phyloP scores from a whole-genome alignment of 164 flowering plant species.

The Aristolochia fimbriata region DNA sequence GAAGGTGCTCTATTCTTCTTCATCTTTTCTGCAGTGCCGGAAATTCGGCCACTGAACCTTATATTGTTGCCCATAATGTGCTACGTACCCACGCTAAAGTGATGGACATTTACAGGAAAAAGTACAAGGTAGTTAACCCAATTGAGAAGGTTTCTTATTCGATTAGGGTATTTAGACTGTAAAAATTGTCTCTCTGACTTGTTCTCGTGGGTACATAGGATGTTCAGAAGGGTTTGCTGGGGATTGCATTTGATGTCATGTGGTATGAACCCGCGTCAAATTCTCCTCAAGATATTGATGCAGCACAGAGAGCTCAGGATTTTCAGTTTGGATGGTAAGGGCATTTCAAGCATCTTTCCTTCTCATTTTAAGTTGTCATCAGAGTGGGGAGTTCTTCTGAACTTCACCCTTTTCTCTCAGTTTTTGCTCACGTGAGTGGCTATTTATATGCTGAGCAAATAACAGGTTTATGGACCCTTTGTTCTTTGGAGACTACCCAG shows the following conservation, averaged over 20 bases:
- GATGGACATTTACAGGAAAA: conserved; percentile 48
- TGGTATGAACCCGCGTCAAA: conserved; percentile 77
- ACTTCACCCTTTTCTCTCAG: neutral
- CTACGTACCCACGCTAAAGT: conserved; percentile 68
- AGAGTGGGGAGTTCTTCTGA: neutral
- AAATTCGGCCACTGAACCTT: conserved; percentile 85
- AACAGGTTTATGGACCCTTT: conserved; percentile 84
- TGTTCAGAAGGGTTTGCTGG: conserved; percentile 56
- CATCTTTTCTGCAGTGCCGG: conserved; percentile 57
- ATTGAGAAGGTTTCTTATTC: too few species aligned
- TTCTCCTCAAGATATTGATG: conserved; percentile 54
- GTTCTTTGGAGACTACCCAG: conserved; percentile 77
- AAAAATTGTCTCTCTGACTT: neutral
- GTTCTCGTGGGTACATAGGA: conserved; percentile 20
- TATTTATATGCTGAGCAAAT: neutral
- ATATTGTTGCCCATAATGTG: conserved; percentile 66
- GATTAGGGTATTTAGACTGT: neutral
- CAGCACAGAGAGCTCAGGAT: conserved; percentile 80
- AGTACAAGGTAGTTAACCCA: conserved; percentile 75
- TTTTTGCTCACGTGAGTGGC: neutral
- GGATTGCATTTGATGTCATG: conserved; percentile 64
- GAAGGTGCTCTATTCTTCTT: conserved; percentile 69
- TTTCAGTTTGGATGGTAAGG: conserved; percentile 85
- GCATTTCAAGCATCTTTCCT: neutral
- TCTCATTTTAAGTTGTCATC: neutral